Conservation (phyloP, 1,284 basidiomycete genomes). For the Naganishia sp. region DNA sequence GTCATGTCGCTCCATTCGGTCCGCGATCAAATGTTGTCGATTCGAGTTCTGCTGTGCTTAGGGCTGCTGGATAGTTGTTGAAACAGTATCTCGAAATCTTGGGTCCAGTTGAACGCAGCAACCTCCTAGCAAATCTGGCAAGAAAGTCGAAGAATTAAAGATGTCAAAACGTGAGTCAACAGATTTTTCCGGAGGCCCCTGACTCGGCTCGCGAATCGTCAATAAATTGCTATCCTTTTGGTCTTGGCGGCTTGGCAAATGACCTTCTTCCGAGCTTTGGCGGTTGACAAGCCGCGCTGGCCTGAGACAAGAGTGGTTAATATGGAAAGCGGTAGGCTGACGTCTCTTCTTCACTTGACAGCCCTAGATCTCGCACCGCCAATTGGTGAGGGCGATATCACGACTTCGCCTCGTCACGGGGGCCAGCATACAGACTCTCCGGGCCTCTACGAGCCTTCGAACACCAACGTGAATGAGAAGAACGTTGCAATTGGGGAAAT, state of each 20-base stretch:
- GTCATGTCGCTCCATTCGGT: too few relatives aligned
- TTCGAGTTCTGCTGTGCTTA: too few relatives aligned
- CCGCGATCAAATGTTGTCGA: too few relatives aligned
- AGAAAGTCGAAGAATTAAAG: neutral
- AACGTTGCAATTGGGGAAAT: neutral
- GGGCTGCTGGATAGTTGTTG: too few relatives aligned
- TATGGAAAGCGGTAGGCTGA: too few relatives aligned
- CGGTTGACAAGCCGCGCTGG: too few relatives aligned
- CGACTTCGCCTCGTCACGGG: neutral
- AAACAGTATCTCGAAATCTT: too few relatives aligned
- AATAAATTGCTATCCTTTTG: neutral
- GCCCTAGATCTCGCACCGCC: neutral
- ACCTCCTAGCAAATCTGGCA: too few relatives aligned
- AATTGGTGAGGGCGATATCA: neutral
- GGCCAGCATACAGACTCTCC: neutral
- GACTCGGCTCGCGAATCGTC: neutral
- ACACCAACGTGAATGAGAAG: neutral
- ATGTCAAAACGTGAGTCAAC: neutral
- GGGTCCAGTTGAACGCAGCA: too few relatives aligned
- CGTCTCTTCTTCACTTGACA: too few relatives aligned
- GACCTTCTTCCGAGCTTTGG: neutral
- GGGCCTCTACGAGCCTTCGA: neutral
- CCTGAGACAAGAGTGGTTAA: too few relatives aligned
- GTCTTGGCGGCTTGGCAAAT: slow-evolving; percentile 6
- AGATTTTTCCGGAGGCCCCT: neutral